phyloP scores from a whole-genome alignment of 139 green algal species.

The Volvox africanus region DNA sequence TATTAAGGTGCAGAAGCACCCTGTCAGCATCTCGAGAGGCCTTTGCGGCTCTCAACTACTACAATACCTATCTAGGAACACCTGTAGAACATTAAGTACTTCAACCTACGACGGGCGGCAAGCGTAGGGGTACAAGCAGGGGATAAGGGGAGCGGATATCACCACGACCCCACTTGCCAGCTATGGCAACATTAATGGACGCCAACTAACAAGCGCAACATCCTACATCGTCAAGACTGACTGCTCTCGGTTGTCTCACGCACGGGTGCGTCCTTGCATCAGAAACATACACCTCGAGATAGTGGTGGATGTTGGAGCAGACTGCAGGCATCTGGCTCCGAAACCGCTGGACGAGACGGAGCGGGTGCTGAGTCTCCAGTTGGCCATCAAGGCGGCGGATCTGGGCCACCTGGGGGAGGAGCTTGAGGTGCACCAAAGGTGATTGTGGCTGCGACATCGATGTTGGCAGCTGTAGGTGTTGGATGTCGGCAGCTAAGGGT shows the following conservation, averaged over 20 bases:
- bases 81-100: too few relatives aligned
- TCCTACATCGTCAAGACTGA: background rate
- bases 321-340: background rate
- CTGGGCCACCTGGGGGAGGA: conserved; percentile 60
- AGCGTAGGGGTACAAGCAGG: too few relatives aligned
- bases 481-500: background rate
- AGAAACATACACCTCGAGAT: background rate
- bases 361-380: conserved; percentile 45
- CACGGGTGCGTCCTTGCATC: background rate
- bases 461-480: background rate
- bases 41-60: background rate
- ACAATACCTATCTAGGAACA: too few relatives aligned
- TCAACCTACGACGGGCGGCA: too few relatives aligned
- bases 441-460: too few relatives aligned
- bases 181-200: background rate
- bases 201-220: background rate
- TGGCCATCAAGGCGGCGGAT: conserved; percentile 53
- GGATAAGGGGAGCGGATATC: too few relatives aligned
- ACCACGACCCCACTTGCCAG: background rate
- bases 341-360: conserved; percentile 28
- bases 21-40: background rate
- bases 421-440: conserved; percentile 59
- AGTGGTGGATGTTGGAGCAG: background rate
- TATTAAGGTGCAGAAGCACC: background rate
- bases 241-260: background rate